Evolutionary conservation across 768 basidiomycete genomes (phyloP).

Genomic region (Agrocybe pediades): DNA sequence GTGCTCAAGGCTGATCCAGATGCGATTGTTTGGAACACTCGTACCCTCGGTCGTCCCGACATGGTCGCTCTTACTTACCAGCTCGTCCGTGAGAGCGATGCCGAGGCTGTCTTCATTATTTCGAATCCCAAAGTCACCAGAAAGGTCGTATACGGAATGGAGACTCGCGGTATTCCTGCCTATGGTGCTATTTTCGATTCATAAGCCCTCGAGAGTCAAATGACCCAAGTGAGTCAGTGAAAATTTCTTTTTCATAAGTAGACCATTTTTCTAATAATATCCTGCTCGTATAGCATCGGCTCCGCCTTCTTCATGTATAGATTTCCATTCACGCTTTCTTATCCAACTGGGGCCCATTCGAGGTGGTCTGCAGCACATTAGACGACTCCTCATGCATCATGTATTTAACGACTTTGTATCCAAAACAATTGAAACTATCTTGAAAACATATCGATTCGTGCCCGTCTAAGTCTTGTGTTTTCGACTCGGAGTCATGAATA

Average conservation of each 20-base stretch:
- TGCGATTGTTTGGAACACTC: slow-evolving; percentile 42
- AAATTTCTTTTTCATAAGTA: too few relatives aligned
- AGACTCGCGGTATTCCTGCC: slow-evolving; percentile 39
- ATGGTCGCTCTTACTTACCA: slow-evolving; percentile 40
- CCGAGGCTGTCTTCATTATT: slow-evolving; percentile 44
- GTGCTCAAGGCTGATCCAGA: slow-evolving; percentile 40
- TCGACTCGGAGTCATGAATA: too few relatives aligned
- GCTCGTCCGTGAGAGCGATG: slow-evolving; percentile 37
- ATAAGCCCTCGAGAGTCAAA: too few relatives aligned
- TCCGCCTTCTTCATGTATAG: too few relatives aligned
- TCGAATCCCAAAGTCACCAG: slow-evolving; percentile 41
- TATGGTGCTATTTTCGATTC: slow-evolving; percentile 46
- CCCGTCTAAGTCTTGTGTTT: too few relatives aligned
- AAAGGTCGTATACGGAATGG: slow-evolving; percentile 42
- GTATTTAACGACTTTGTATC: neutral
- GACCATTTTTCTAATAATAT: too few relatives aligned
- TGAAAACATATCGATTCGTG: neutral
- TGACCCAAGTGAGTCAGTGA: too few relatives aligned
- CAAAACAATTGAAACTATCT: neutral
- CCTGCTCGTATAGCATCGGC: too few relatives aligned
- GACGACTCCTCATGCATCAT: neutral
- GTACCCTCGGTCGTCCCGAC: slow-evolving; percentile 38
- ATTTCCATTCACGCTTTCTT: too few relatives aligned
- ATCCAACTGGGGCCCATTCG: too few relatives aligned
- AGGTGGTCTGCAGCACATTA: neutral